Evolutionary conservation across 1,284 basidiomycete species (phyloP), one percentile per base, ranked within the genome.

Genomic region (Puccinia horiana): DNA sequence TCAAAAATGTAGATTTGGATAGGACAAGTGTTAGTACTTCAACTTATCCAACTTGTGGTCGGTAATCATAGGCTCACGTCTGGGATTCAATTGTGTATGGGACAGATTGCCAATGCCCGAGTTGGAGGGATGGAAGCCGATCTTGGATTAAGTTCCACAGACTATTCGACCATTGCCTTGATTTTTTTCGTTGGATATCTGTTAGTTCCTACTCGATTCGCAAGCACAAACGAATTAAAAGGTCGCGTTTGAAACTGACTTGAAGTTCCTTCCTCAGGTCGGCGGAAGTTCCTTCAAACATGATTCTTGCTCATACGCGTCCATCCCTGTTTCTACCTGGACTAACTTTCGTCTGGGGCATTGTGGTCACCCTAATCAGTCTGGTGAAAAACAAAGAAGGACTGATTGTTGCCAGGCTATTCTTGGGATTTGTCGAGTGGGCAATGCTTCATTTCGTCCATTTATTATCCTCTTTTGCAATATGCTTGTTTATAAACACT

Each of bases 111-210:
- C 14, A 79, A 79, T 70, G 77, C 77, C 37, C 65, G 65, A 70
- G 69, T 79, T n/a, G 77, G 77, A 23, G 77, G 77, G 9, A 79
- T 79, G 77, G 77, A 69, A 69, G n/a, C 32, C 37, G 77, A 79
- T 56, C 77, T 79, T 8, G 37, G 37, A 1, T 26, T 79, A 23
- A 69, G 47, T 29, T 70, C 77, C 3, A 44, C 77, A 32, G 77
- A 79, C 63, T 79, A 79, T 49, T 79, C 77, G 61, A 42, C 65
- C 32, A 54, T 69, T 26, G 77, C 70, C 14, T 42, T 79, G 23
- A 70, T 79, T 11, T 79, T 79, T 70, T 79, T 79, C 42, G 77
- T 79, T 23, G 77, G 77, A 79, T 79, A 79, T 35, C 49, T 79
- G 77, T 79, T 32, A 54, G 77, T 52, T 67, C 20, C 42, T 2